Percentiles rank a stretch among this genome's conserved stretches.
Conservation (phyloP, 306 rosid genomes). For the Cicer bijugum region DNA sequence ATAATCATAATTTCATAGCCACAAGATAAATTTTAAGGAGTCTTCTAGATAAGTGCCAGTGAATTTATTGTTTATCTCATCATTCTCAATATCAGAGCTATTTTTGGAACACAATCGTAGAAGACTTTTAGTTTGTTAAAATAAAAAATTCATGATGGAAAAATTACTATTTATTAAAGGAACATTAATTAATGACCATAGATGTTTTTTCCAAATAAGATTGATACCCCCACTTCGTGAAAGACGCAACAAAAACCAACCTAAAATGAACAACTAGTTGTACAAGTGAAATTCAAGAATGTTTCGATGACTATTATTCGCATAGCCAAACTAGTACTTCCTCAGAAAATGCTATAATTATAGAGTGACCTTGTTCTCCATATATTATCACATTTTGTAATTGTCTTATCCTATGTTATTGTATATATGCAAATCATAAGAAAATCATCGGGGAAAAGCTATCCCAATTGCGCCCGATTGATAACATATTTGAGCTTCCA, state of each 20-base stretch:
- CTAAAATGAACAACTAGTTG: neutral
- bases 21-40: neutral
- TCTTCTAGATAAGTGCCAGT: neutral
- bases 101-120: too few species aligned
- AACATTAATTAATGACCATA: too few species aligned
- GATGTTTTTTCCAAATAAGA: too few species aligned
- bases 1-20: neutral
- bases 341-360: neutral
- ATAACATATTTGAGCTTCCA: slow-evolving; percentile 67
- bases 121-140: too few species aligned
- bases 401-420: slow-evolving; percentile 25
- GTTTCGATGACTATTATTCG: neutral
- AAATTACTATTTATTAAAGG: too few species aligned
- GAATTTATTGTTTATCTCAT: too few species aligned
- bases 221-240: too few species aligned
- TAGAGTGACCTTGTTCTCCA: neutral
- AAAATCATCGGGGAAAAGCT: slow-evolving; percentile 40
- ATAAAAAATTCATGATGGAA: too few species aligned
- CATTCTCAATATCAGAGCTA: neutral
- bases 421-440: slow-evolving; percentile 18
- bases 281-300: slow-evolving; percentile 44
- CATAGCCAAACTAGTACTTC: too few species aligned
- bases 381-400: neutral
- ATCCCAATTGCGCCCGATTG: slow-evolving; percentile 50
- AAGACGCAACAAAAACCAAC: too few species aligned